phyloP scores from a whole-genome alignment of 2,329 filamentous ascomycete species.

The Fusarium domesticum region DNA sequence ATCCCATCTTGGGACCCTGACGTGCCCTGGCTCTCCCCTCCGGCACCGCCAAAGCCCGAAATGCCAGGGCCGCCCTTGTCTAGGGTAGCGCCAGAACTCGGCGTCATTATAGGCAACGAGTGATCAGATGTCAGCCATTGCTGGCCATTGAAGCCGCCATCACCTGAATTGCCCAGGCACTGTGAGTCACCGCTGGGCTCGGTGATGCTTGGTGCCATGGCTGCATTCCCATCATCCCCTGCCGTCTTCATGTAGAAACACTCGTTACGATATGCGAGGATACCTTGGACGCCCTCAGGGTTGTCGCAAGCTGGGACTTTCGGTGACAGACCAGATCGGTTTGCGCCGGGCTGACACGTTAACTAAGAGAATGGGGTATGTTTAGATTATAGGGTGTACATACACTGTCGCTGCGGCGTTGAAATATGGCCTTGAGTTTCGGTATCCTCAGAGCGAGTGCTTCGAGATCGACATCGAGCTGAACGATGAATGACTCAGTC shows the following conservation, averaged over 20 bases:
- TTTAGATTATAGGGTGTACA: constrained; percentile 28
- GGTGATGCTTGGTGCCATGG: constrained; percentile 40
- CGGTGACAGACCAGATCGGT: constrained; percentile 10
- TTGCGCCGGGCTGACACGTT: constrained; percentile 31
- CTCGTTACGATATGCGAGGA: constrained; percentile 44
- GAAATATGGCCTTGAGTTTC: constrained; percentile 53
- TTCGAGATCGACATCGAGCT: constrained; percentile 88
- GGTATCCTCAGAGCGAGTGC: constrained; percentile 62
- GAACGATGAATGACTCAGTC: constrained; percentile 90
- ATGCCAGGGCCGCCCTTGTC: constrained; percentile 34
- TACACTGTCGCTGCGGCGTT: constrained; percentile 52
- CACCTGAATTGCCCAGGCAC: constrained; percentile 17
- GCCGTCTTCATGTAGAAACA: constrained; percentile 42
- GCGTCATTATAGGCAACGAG: constrained; percentile 37
- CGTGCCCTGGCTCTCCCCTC: constrained; percentile 45
- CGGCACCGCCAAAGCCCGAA: constrained; percentile 42
- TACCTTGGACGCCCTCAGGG: constrained; percentile 38
- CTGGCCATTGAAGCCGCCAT: constrained; percentile 31
- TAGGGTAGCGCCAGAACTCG: constrained; percentile 34
- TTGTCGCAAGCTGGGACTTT: constrained; percentile 34
- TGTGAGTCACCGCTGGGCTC: constrained; percentile 33
- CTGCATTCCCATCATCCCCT: constrained; percentile 42
- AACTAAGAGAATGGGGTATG: constrained; percentile 9
- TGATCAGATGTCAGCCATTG: constrained; percentile 42
- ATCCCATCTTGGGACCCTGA: constrained; percentile 49